Base-by-base conservation (phyloP, 164 flowering plant genomes). In the Magnolia sinica region DNA sequence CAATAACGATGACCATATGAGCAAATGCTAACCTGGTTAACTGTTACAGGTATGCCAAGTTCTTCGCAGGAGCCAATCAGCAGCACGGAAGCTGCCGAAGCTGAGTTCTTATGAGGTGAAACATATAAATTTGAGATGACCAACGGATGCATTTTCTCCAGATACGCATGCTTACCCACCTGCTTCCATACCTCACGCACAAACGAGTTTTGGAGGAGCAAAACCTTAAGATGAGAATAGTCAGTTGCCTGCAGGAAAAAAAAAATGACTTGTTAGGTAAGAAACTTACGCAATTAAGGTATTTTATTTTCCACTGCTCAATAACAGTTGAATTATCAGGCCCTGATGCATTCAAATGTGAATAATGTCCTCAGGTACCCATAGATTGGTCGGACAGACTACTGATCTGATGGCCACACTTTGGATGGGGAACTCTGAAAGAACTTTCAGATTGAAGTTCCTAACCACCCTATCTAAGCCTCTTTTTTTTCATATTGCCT, bases 171-270 rank as follows among this genome's bases (percentile, higher is more conserved):
- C 84, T 89, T 94, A 64, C 99, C 98, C 70, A 91, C 74, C 45
- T 77, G 87, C 58, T 83, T 88, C 99, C 98, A 96, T 76, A 94
- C 70, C 61, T 91, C 98, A 63, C 88, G 84, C 78, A 94, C 87
- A 85, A 96, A 96, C 76, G 99, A 92, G 77, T 91, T 97, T 90
- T 96, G 99, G 71, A 96, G 97, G 82, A 96, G 87, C 75, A 92
- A 89, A 76, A 96, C 98, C 85, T 93, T 96, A 83, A 96, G 82
- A 84, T 88, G 97, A 61, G 95, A 92, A 85, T 87, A 87, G 73
- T 88, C 92, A 79, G 94, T 79, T 67, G 90, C 87, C 99, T 96
- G 91, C 13, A 55, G 2, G 0, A 10, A 55, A 55, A 11, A 11
- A 82, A 45, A 69, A 69, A 74, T 52, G 37, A 59, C 65, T 73